phyloP scores from a whole-genome alignment of 192 early-diverging fungal species.

The Coemansia sp. region DNA sequence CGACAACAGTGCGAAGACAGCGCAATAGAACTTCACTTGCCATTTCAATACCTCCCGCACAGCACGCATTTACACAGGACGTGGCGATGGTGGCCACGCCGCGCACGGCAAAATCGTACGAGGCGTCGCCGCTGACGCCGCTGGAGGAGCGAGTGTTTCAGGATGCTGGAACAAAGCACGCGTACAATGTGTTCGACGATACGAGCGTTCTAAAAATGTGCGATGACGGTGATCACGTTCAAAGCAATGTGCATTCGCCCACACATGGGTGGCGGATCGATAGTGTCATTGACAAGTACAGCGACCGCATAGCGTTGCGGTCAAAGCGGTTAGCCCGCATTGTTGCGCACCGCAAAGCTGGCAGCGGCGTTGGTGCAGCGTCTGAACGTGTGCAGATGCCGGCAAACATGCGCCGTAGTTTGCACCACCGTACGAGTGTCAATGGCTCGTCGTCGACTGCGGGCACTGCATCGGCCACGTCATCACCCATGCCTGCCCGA shows the following conservation, averaged over 20 bases:
- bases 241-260: not conserved
- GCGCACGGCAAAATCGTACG: constrained; percentile 23
- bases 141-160: constrained; percentile 47
- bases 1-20: not conserved
- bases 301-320: constrained; percentile 32
- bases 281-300: constrained; percentile 41
- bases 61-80: not conserved
- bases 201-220: constrained; percentile 30
- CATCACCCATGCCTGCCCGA: constrained; percentile 8
- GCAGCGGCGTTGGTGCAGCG: constrained; percentile 2
- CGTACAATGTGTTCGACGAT: constrained; percentile 41
- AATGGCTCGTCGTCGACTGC: constrained; percentile 19
- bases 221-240: constrained; percentile 25
- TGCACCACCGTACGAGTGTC: not conserved
- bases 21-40: constrained; percentile 1
- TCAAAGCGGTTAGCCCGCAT: constrained; percentile 40
- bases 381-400: not conserved
- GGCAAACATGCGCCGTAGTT: not conserved
- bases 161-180: not conserved
- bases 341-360: constrained; percentile 26
- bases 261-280: constrained; percentile 41
- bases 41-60: constrained; percentile 9
- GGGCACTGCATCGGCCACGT: not conserved
- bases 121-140: constrained; percentile 38
- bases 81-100: constrained; percentile 13